phyloP scores from a whole-genome alignment of 352 stramenopile genomes.

The Pythium biforme region DNA sequence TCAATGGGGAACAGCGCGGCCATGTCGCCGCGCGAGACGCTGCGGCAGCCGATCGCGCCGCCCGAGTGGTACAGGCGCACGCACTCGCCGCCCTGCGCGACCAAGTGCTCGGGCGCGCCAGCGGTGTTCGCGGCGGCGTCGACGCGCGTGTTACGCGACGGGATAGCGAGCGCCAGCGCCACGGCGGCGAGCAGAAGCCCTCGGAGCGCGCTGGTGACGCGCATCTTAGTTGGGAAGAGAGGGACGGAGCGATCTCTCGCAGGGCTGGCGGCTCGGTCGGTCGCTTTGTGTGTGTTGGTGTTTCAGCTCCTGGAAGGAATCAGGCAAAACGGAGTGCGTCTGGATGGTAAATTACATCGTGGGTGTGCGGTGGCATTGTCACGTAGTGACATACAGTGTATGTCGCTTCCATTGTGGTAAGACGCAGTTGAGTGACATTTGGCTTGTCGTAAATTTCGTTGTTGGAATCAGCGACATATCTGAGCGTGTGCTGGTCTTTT shows the following conservation, averaged over 20 bases:
- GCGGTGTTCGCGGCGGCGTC: conserved; percentile 58
- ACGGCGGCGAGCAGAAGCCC: conserved; percentile 7
- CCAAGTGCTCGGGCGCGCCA: conserved; percentile 60
- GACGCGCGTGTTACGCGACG: conserved; percentile 22
- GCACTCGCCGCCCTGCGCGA: conserved; percentile 63
- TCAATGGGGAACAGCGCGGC: conserved; percentile 50
- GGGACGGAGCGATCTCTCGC: background rate
- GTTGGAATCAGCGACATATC: background rate
- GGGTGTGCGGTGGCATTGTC: too few species aligned
- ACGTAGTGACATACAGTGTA: too few species aligned
- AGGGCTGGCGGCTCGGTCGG: background rate
- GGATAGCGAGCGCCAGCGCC: conserved; percentile 2
- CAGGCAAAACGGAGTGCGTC: conserved; percentile 5
- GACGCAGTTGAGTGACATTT: background rate
- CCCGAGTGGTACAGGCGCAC: conserved; percentile 75
- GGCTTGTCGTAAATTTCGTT: background rate
- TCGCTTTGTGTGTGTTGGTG: background rate
- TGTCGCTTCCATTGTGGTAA: too few species aligned
- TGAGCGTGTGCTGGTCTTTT: background rate
- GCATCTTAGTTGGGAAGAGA: conserved; percentile 8
- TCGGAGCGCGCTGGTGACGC: conserved; percentile 10
- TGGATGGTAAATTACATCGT: conserved; percentile 20
- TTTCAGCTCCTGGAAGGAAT: conserved; percentile 11
- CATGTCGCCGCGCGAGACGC: conserved; percentile 50
- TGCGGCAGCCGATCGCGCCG: conserved; percentile 67